These are phyloP conservation scores for Ogataea pignaliae DNA, from an alignment of 805 yeast genomes.

Conservation along the genomic window DNA sequence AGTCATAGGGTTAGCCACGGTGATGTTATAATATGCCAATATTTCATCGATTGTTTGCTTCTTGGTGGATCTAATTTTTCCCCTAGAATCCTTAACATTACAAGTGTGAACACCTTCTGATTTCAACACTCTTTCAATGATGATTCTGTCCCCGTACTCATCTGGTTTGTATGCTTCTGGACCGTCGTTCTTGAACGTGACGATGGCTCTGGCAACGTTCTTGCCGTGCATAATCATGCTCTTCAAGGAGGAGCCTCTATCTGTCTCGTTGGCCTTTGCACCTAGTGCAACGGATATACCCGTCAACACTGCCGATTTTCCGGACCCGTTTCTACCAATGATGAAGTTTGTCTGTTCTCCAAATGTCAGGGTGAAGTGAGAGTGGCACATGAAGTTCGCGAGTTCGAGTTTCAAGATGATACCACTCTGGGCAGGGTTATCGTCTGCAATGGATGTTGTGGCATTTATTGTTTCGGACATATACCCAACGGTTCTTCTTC, in stretches of 20 bases:
- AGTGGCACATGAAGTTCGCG: slow-evolving; percentile 87
- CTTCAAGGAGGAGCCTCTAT: slow-evolving; percentile 70
- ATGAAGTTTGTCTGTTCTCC: slow-evolving; percentile 84
- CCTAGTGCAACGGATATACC: slow-evolving; percentile 87
- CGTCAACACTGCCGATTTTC: slow-evolving; percentile 83
- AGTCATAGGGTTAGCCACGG: slow-evolving; percentile 87
- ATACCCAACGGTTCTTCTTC: slow-evolving; percentile 12
- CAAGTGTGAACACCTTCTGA: slow-evolving; percentile 51
- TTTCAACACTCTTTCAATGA: slow-evolving; percentile 62
- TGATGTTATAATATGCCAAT: slow-evolving; percentile 65
- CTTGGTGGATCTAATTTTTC: slow-evolving; percentile 53
- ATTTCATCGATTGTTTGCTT: slow-evolving; percentile 65
- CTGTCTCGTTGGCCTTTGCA: slow-evolving; percentile 82
- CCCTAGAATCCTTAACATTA: slow-evolving; percentile 46
- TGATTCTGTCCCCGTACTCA: slow-evolving; percentile 63
- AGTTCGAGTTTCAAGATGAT: slow-evolving; percentile 59
- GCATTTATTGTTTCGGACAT: slow-evolving; percentile 18
- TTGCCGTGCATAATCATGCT: slow-evolving; percentile 76
- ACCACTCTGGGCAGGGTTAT: slow-evolving; percentile 51
- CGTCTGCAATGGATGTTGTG: slow-evolving; percentile 10
- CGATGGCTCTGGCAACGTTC: slow-evolving; percentile 58
- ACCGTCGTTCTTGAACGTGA: slow-evolving; percentile 63
- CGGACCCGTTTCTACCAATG: slow-evolving; percentile 88
- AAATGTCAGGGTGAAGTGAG: slow-evolving; percentile 64
- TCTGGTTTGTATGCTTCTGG: slow-evolving; percentile 60